A percentile compares a stretch with the other conserved stretches of the same genome.
Evolutionary conservation across 495 filamentous ascomycete species (phyloP).

Genomic region (Aspergillus ellipticus): DNA sequence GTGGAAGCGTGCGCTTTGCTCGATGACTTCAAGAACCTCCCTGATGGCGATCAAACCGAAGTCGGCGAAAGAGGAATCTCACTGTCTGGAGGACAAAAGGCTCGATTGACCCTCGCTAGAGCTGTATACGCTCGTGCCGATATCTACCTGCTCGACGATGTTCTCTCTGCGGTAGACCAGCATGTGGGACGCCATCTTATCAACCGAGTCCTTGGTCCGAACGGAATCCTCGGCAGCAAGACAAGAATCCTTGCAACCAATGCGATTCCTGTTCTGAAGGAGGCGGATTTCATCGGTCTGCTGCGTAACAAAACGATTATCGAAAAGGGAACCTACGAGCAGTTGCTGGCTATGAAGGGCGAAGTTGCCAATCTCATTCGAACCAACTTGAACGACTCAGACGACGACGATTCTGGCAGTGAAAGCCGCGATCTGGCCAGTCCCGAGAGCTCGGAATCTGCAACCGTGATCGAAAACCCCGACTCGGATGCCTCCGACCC

Average conservation of each 20-base stretch:
- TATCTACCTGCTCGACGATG: slow-evolving; percentile 92
- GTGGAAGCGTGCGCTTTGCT: slow-evolving; percentile 88
- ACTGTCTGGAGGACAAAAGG: slow-evolving; percentile 94
- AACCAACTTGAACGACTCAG: slow-evolving; percentile 63
- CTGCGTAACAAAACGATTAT: slow-evolving; percentile 78
- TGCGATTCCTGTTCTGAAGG: slow-evolving; percentile 84
- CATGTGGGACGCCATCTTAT: slow-evolving; percentile 96
- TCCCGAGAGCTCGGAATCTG: slow-evolving; percentile 49
- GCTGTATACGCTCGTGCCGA: slow-evolving; percentile 98
- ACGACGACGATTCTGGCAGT: slow-evolving; percentile 56
- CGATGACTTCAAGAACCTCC: slow-evolving; percentile 88
- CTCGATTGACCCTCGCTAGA: slow-evolving; percentile 87
- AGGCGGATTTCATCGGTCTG: slow-evolving; percentile 81
- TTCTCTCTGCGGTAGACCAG: slow-evolving; percentile 93
- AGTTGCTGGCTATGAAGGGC: slow-evolving; percentile 90
- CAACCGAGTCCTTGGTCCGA: slow-evolving; percentile 82
- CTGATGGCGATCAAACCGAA: slow-evolving; percentile 94
- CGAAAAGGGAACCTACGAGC: slow-evolving; percentile 84
- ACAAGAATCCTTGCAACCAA: slow-evolving; percentile 95
- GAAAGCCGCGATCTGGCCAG: slow-evolving; percentile 46
- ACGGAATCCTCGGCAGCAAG: slow-evolving; percentile 79
- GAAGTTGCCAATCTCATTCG: slow-evolving; percentile 83
- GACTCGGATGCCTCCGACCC: slow-evolving; percentile 53
- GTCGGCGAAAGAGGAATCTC: slow-evolving; percentile 98
- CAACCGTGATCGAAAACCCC: slow-evolving; percentile 48